Conservation (phyloP, 352 stramenopile genomes). For the Elongisporangium anandrum region DNA sequence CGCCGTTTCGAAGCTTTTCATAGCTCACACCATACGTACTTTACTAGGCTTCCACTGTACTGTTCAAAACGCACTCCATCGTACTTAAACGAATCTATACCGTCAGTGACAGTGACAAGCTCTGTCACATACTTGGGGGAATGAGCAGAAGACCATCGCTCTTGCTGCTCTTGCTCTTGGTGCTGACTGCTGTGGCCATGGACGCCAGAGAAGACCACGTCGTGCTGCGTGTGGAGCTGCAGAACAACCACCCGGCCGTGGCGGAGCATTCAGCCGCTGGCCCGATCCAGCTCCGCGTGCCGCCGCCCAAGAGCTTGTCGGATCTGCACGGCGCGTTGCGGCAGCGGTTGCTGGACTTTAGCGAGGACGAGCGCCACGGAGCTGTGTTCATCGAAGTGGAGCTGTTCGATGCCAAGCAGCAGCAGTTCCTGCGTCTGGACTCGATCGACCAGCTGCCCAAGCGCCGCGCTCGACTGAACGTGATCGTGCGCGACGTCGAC, state of each 20-base stretch:
- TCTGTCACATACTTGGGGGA: background rate
- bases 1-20: background rate
- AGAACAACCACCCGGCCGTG: constrained; percentile 6
- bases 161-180: background rate
- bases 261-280: constrained; percentile 9
- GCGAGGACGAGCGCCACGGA: background rate
- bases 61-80: background rate
- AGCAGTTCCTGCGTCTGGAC: constrained; percentile 26
- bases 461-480: constrained; percentile 32
- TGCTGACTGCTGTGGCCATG: background rate
- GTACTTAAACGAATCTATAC: background rate
- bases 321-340: constrained; percentile 20
- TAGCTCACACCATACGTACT: background rate
- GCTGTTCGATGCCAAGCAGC: constrained; percentile 26
- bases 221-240: constrained; percentile 29
- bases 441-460: constrained; percentile 17
- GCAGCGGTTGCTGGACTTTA: constrained; percentile 9
- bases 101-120: background rate
- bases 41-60: background rate
- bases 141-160: background rate
- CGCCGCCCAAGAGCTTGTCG: constrained; percentile 11
- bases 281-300: constrained; percentile 20
- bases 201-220: background rate
- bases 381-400: constrained; percentile 27
- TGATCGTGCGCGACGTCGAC: constrained; percentile 19